These are phyloP conservation scores for Mucor piriformis DNA, from an alignment of 371 early-diverging fungal species.

Conservation along the genomic window DNA sequence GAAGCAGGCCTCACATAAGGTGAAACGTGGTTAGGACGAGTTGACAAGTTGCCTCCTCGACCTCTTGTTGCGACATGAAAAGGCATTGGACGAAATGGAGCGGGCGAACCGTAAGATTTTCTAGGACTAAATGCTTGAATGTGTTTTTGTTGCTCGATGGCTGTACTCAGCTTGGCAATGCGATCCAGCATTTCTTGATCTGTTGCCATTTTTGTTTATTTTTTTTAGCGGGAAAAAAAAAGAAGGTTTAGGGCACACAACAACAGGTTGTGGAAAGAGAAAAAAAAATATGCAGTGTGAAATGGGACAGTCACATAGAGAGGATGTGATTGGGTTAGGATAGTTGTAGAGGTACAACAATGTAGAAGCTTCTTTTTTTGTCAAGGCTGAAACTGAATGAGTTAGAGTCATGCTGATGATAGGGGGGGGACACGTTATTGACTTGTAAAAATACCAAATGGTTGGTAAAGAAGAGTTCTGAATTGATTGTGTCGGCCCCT, in stretches of 20 bases:
- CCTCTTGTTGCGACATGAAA: background rate
- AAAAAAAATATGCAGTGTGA: background rate
- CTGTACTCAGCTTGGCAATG: constrained; percentile 38
- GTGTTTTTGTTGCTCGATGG: constrained; percentile 33
- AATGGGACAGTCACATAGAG: too few relatives aligned
- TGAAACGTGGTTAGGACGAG: background rate
- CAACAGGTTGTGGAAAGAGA: too few relatives aligned
- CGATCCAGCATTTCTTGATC: constrained; percentile 42
- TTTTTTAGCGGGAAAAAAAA: background rate
- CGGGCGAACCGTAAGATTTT: background rate
- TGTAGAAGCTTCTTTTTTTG: too few relatives aligned
- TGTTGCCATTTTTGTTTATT: constrained; percentile 17
- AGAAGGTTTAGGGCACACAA: too few relatives aligned
- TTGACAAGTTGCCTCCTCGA: constrained; percentile 11
- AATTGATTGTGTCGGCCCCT: too few relatives aligned
- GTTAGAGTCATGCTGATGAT: too few relatives aligned
- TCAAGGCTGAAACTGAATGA: too few relatives aligned
- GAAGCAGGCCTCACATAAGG: background rate
- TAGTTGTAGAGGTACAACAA: too few relatives aligned
- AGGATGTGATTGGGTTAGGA: too few relatives aligned
- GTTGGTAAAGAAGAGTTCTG: too few relatives aligned
- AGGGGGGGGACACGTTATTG: too few relatives aligned
- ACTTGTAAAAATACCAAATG: too few relatives aligned
- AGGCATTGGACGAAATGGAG: background rate
- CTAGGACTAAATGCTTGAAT: constrained; percentile 6